Base-by-base conservation (phyloP, 768 basidiomycete genomes). In the Leccinum variicolor region DNA sequence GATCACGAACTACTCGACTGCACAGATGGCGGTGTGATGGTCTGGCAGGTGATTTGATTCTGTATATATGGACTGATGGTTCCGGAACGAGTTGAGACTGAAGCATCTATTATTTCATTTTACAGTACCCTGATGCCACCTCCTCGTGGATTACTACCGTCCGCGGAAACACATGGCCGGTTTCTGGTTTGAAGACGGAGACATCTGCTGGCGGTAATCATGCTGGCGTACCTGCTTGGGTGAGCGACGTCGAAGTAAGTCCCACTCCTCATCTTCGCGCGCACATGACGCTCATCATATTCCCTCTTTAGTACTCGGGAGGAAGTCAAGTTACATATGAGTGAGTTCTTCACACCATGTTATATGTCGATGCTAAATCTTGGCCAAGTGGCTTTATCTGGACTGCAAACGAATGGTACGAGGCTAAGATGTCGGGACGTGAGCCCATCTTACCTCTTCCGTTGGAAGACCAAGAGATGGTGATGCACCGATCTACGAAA, bases 401-500 rank as follows among this genome's bases (percentile, higher is more conserved):
- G 81, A 76, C 73, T 11, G 79, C 80, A 9, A 75, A 73, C 56
- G 78, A 74, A 67, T 83, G 81, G 81, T 72, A 70, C 15, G 59
- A 80, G 56, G 68, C 63, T 19, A 78, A 80, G 66, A 28, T 23
- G 1, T 74, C 71, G 2, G 67, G 69, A 61, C 71, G 71, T 70
- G 39, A 55, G 17, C 17, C 50, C 31, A 50, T 51, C 14, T 34
- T 31, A 14, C 10, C 2, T 55, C 14, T 41, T 10, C 3, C 6
- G 8, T 26, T 11, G 21, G 29, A 29, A 47, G 19, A 33, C 6
- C 10, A 15, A 39, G 26, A 13, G 15, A 34, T 26, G 39, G 10
- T 43, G 6, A 21, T 49, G 43, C 25, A 21, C 60, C 53, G 19
- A 57, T 25, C 19, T 1, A 10, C 5, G 41, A n/a, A 49, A 84